Percentiles rank a stretch among this genome's conserved stretches.
Evolutionary conservation across 257 asterid genomes (phyloP).

Genomic region (Nemophila menziesii): DNA sequence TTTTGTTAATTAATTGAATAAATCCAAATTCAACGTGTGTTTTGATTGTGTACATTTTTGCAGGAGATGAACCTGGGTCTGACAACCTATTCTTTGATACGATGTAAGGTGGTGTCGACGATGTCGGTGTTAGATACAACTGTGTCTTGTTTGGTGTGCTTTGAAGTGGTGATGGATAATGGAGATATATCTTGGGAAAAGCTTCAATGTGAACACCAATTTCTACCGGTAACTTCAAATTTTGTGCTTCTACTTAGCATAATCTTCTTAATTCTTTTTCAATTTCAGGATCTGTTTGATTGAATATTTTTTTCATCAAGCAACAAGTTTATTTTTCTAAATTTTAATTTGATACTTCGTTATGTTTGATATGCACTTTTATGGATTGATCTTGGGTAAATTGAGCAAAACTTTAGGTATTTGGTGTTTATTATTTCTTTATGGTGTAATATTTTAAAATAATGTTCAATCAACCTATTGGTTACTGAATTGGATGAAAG

Average conservation of each 20-base stretch:
- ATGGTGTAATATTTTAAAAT: too few species aligned
- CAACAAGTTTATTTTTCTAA: not conserved
- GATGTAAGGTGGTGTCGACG: too few species aligned
- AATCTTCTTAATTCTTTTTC: not conserved
- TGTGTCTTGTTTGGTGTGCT: constrained; percentile 59
- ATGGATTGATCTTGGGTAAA: not conserved
- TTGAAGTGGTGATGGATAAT: constrained; percentile 46
- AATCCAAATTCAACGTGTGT: too few species aligned
- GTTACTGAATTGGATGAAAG: not conserved
- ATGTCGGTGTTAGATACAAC: constrained; percentile 18
- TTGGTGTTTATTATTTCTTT: too few species aligned
- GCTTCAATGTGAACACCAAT: constrained; percentile 79
- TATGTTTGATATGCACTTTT: not conserved
- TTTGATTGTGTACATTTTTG: too few species aligned
- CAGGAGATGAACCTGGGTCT: too few species aligned
- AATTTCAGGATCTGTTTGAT: not conserved
- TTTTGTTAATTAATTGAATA: too few species aligned
- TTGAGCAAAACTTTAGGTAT: not conserved
- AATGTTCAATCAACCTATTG: not conserved
- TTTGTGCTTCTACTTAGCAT: not conserved
- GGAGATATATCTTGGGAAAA: constrained; percentile 67
- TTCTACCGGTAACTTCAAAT: constrained; percentile 52
- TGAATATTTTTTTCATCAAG: not conserved
- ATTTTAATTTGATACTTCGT: too few species aligned
- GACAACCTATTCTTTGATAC: too few species aligned